Conservation (phyloP, 371 early-diverging fungal genomes). For the Blakeslea trispora region DNA sequence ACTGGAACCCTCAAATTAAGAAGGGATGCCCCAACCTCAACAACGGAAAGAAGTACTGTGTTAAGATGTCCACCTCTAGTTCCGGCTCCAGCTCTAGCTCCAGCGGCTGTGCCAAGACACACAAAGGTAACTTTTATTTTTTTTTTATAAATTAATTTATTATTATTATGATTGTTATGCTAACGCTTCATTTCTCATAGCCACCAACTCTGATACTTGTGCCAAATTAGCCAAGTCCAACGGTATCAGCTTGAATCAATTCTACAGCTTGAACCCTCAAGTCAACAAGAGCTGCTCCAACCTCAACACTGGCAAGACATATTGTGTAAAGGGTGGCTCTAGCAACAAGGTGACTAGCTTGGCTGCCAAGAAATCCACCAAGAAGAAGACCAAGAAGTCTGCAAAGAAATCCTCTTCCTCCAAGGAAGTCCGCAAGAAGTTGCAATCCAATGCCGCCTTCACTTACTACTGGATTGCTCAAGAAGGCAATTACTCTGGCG, state of each 20-base stretch:
- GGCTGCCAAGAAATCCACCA: slow-evolving; percentile 15
- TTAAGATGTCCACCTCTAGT: slow-evolving; percentile 9
- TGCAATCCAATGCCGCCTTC: slow-evolving; percentile 41
- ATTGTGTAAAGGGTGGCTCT: slow-evolving; percentile 33
- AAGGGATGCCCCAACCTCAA: slow-evolving; percentile 35
- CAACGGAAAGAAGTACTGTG: slow-evolving; percentile 48
- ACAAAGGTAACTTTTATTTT: slow-evolving; percentile 5
- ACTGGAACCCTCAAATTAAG: slow-evolving; percentile 43
- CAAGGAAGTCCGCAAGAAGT: slow-evolving; percentile 32
- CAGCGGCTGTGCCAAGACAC: slow-evolving; percentile 6
- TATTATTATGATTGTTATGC: no score
- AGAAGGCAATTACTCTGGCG: slow-evolving; percentile 35
- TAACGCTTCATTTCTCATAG: slow-evolving; percentile 24
- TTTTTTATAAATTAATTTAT: no score
- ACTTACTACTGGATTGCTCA: slow-evolving; percentile 58
- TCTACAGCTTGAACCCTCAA: slow-evolving; percentile 35
- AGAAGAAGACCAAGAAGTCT: slow-evolving; percentile 20
- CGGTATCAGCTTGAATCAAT: slow-evolving; percentile 26
- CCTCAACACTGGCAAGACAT: slow-evolving; percentile 36
- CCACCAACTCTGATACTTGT: slow-evolving; percentile 37
- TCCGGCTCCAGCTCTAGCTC: slow-evolving; percentile 2
- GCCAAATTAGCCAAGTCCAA: slow-evolving; percentile 31
- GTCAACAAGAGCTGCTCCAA: slow-evolving; percentile 35
- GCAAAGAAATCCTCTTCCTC: slow-evolving; percentile 13
- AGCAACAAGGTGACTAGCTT: slow-evolving; percentile 6